Conservation (phyloP, 441 rosid genomes). For the Cnidoscolus chayamansa region DNA sequence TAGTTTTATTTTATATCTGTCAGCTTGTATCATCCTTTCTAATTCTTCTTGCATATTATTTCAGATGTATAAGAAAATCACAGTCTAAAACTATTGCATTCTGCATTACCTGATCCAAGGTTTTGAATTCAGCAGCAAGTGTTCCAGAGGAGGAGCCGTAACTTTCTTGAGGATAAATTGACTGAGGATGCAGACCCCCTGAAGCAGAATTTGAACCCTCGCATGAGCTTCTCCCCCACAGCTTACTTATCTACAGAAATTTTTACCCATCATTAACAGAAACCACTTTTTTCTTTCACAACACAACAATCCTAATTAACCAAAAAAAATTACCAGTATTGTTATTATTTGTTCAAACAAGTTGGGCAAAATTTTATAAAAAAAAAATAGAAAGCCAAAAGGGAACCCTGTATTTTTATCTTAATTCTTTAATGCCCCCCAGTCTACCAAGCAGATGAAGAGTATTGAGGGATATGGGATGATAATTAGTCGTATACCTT, state of each 20-base stretch:
- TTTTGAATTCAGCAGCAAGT: conserved; percentile 68
- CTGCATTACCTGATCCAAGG: conserved; percentile 71
- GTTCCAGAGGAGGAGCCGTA: conserved; percentile 24
- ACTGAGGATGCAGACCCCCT: conserved; percentile 48
- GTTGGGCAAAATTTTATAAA: neutral
- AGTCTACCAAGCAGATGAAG: too few relatives aligned
- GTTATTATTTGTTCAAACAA: conserved; percentile 3
- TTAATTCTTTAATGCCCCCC: too few relatives aligned
- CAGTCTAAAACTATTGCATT: neutral
- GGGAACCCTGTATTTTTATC: too few relatives aligned
- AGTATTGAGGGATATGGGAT: too few relatives aligned
- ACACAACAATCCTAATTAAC: neutral
- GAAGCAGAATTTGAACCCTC: conserved; percentile 50
- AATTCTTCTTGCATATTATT: neutral
- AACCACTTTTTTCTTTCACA: neutral
- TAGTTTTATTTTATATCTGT: neutral
- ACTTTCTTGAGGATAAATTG: conserved; percentile 44
- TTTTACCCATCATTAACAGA: neutral
- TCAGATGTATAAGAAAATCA: neutral
- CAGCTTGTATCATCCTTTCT: neutral
- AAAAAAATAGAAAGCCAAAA: too few relatives aligned
- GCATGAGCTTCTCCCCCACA: conserved; percentile 56
- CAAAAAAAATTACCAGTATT: neutral
- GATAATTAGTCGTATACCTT: too few relatives aligned
- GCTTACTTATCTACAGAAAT: conserved; percentile 23